phyloP scores from a whole-genome alignment of 2,329 filamentous ascomycete genomes.

The Colletotrichum sp. region DNA sequence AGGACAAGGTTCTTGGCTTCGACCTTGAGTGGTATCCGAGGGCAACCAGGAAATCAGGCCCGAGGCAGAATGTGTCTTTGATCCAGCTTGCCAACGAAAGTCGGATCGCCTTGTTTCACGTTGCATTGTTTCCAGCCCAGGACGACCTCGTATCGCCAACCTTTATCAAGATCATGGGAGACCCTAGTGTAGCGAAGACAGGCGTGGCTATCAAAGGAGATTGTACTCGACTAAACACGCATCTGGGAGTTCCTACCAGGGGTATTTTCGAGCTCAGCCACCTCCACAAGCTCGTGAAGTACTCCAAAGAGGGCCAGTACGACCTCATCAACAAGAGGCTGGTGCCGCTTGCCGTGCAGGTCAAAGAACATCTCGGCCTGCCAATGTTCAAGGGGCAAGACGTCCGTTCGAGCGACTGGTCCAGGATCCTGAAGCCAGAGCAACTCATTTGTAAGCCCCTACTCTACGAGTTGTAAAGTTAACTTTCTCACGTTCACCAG shows the following conservation, averaged over 20 bases:
- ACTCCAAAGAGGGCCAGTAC: conserved; percentile 55
- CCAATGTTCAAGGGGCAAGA: conserved; percentile 75
- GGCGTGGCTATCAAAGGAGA: conserved; percentile 80
- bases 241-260: conserved; percentile 65
- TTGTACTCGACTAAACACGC: conserved; percentile 70
- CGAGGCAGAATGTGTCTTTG: conserved; percentile 76
- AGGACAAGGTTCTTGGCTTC: conserved; percentile 79
- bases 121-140: conserved; percentile 64
- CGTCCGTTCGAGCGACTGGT: conserved; percentile 81
- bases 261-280: conserved; percentile 85
- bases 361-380: conserved; percentile 72
- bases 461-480: neutral
- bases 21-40: conserved; percentile 83
- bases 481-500: conserved; percentile 44
- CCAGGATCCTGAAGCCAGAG: conserved; percentile 58
- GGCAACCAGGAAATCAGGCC: conserved; percentile 47
- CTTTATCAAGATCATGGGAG: conserved; percentile 75
- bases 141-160: conserved; percentile 71
- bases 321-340: conserved; percentile 67
- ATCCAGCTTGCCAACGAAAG: conserved; percentile 83
- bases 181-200: conserved; percentile 70
- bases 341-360: conserved; percentile 72
- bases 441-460: conserved; percentile 71
- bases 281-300: conserved; percentile 78
- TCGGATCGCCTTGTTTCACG: conserved; percentile 81